Base-by-base conservation (phyloP, 768 basidiomycete genomes). In the Mycena rebaudengoi region DNA sequence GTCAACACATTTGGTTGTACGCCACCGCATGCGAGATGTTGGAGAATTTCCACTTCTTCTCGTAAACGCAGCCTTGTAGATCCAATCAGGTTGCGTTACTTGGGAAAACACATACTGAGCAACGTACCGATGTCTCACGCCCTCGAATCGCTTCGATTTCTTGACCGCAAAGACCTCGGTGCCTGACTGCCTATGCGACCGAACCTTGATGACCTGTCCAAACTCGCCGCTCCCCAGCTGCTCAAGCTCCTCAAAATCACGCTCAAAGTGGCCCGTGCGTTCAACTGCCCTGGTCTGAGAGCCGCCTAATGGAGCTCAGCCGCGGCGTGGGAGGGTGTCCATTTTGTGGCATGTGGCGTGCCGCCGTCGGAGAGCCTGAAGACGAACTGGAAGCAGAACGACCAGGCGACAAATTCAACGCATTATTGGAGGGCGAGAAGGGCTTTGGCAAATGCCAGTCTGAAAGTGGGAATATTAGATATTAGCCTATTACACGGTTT, bases 11-110 rank as follows among this genome's bases (percentile, higher is more conserved):
- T 95, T 0, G 91, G 86, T 76, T 95, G 92, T 29, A 76, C 80
- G 69, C 75, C 75, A 60, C 78, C 76, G n/a, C 74, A 75, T 57
- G 76, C 78, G 7, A 99, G 87, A 72, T 92, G 90, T 64, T 91
- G 88, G 39, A 99, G 84, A 66, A 97, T 90, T 67, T 97, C 92
- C 35, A 96, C 94, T 80, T 99, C 98, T 75, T 99, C 98, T 14
- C 94, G 86, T 68, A 98, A 85, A 33, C 97, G 94, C 60, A 90
- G 79, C 63, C 92, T 94, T 69, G 21, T 71, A 67, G 58, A 69
- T 66, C 60, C 46, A 26, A 60, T 63, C 62, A 61, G 59, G 41
- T 26, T 30, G 25, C 23, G 16, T 39, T 33, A 13, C 21, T 46
- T 14, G 37, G 45, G 60, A 70, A 70, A 65, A 66, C 64, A 62